Conservation (phyloP, 331 rosid genomes). For the Saraca asoca region DNA sequence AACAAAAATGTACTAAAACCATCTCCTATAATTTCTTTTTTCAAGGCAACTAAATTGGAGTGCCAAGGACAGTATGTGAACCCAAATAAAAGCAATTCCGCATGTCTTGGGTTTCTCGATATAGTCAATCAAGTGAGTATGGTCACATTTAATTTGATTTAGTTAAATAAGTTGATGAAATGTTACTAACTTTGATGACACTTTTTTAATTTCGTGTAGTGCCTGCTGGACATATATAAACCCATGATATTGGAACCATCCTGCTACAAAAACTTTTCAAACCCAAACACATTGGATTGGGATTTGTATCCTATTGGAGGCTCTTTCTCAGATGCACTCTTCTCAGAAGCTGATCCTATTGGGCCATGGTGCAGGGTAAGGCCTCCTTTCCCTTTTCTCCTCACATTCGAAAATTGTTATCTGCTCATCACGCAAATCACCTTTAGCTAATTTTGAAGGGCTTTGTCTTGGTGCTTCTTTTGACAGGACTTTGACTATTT, state of each 20-base stretch:
- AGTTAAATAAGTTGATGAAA: background rate
- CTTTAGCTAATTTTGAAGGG: too few relatives aligned
- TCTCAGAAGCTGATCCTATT: conserved; percentile 24
- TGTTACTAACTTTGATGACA: background rate
- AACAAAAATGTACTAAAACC: background rate
- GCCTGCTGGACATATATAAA: conserved; percentile 14
- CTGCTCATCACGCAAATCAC: too few relatives aligned
- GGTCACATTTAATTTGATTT: background rate
- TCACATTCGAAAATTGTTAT: background rate
- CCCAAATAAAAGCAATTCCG: conserved; percentile 12
- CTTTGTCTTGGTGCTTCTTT: background rate
- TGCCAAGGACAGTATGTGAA: conserved; percentile 29
- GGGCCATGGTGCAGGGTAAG: conserved; percentile 32
- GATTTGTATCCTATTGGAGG: conserved; percentile 11
- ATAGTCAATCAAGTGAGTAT: conserved; percentile 19
- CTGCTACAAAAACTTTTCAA: background rate
- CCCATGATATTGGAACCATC: conserved; percentile 28
- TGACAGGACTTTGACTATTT: conserved; percentile 21
- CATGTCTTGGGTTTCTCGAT: conserved; percentile 5
- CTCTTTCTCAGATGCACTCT: conserved; percentile 19
- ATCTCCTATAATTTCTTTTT: background rate
- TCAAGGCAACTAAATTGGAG: conserved; percentile 27
- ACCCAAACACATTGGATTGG: conserved; percentile 13
- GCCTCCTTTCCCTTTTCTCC: background rate
- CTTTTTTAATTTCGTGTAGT: conserved; percentile 16